These are phyloP conservation scores for Ogataea nitratoaversa DNA, from an alignment of 805 yeast genomes.

Conservation along the genomic window DNA sequence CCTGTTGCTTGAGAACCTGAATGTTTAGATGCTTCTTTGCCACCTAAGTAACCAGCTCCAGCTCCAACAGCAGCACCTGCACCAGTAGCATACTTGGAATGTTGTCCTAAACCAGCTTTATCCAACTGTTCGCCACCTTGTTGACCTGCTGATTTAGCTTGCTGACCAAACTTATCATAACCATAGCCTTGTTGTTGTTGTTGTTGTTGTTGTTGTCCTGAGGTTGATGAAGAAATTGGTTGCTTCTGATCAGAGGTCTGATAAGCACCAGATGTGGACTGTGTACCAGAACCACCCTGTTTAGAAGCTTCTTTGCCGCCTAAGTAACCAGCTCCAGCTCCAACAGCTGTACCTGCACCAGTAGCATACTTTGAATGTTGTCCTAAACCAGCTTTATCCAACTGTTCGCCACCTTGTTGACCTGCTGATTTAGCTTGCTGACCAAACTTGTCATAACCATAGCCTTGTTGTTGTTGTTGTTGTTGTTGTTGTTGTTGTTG, in stretches of 20 bases:
- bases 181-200: background rate
- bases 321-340: conserved; percentile 10
- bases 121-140: conserved; percentile 10
- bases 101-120: conserved; percentile 9
- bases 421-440: conserved; percentile 5
- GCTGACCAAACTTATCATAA: conserved; percentile 5
- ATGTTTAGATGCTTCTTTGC: too few species aligned
- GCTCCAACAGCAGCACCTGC: conserved; percentile 9
- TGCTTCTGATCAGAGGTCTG: too few species aligned
- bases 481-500: too few species aligned
- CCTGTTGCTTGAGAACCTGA: too few species aligned
- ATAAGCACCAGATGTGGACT: background rate
- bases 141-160: conserved; percentile 3
- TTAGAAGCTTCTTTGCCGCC: background rate
- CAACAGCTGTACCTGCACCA: conserved; percentile 8
- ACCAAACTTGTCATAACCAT: conserved; percentile 5
- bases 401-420: conserved; percentile 7
- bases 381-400: conserved; percentile 10
- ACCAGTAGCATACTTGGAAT: conserved; percentile 9
- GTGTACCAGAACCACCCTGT: too few species aligned
- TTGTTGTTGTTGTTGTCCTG: too few species aligned
- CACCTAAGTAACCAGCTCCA: conserved; percentile 9
- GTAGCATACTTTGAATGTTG: conserved; percentile 10
- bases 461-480: background rate
- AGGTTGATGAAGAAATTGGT: background rate